Conservation (phyloP, 495 filamentous ascomycete species). For the Aspergillus biplanus region DNA sequence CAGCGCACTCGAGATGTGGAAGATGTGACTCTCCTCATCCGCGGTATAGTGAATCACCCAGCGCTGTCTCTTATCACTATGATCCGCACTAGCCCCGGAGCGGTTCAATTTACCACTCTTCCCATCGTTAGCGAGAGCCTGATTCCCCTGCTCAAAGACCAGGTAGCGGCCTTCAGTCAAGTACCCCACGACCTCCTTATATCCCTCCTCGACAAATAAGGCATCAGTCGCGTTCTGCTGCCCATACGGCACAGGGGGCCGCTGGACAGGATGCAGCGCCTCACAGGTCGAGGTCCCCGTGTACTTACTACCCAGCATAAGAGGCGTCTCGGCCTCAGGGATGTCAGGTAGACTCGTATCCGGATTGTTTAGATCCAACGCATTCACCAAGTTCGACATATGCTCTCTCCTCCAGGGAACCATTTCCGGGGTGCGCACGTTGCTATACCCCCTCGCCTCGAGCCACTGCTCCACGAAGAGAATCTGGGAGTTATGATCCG, state of each 20-base stretch:
- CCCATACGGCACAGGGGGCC: constrained; percentile 54
- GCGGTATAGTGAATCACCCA: constrained; percentile 54
- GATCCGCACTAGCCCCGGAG: constrained; percentile 36
- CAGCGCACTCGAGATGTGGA: constrained; percentile 52
- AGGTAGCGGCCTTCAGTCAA: constrained; percentile 58
- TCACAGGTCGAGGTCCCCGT: constrained; percentile 50
- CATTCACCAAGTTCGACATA: constrained; percentile 59
- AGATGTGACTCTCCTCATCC: constrained; percentile 42
- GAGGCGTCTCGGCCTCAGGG: constrained; percentile 46
- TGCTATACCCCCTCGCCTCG: constrained; percentile 50
- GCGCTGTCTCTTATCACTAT: constrained; percentile 47
- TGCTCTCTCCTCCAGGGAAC: constrained; percentile 54
- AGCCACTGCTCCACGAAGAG: constrained; percentile 60
- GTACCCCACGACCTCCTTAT: constrained; percentile 54
- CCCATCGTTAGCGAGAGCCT: constrained; percentile 36
- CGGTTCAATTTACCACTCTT: constrained; percentile 26
- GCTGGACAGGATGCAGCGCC: constrained; percentile 33
- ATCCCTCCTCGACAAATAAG: constrained; percentile 53
- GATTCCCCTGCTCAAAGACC: constrained; percentile 37
- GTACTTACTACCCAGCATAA: constrained; percentile 41
- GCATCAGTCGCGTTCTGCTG: constrained; percentile 39
- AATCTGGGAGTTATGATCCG: constrained; percentile 62
- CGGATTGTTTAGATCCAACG: constrained; percentile 55
- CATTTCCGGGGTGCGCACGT: constrained; percentile 53
- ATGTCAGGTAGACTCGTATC: constrained; percentile 50